Conservation (phyloP, 2,329 filamentous ascomycete species). For the Aschersonia sp. region DNA sequence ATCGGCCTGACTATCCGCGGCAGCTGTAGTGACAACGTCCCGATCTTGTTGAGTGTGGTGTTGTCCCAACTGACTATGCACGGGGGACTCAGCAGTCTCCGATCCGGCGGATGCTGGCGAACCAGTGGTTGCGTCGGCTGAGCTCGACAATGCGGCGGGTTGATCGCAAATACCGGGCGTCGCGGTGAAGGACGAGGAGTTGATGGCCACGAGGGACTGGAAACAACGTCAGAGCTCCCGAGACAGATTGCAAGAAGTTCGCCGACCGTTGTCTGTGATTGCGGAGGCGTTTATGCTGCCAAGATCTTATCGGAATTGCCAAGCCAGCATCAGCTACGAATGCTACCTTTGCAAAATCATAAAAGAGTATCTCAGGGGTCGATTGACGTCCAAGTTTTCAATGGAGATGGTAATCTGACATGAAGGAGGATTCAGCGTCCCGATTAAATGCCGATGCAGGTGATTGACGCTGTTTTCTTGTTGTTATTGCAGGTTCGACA, state of each 20-base stretch:
- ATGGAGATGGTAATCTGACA: no score
- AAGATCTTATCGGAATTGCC: not conserved
- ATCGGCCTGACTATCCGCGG: slow-evolving; percentile 14
- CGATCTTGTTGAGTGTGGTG: slow-evolving; percentile 8
- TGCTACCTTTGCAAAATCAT: no score
- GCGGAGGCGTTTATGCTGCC: not conserved
- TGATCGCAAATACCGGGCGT: slow-evolving; percentile 8
- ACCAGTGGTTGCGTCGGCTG: slow-evolving; percentile 17
- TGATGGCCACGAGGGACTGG: not conserved
- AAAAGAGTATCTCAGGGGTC: no score
- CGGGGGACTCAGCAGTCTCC: slow-evolving; percentile 17
- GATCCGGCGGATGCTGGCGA: slow-evolving; percentile 17
- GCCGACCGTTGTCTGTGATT: not conserved
- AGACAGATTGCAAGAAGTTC: not conserved
- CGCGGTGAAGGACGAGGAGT: slow-evolving; percentile 2
- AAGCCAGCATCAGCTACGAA: not conserved
- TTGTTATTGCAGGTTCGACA: no score
- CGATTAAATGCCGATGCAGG: no score
- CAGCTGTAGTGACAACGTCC: slow-evolving; percentile 8
- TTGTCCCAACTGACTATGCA: slow-evolving; percentile 11
- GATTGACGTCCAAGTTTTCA: no score
- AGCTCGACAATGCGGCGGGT: slow-evolving; percentile 24
- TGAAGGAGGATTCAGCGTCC: no score
- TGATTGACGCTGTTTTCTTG: no score
- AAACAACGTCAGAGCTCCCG: not conserved